These are phyloP conservation scores for Yamadazyma olivae DNA, from an alignment of 805 yeast genomes.

Conservation along the genomic window DNA sequence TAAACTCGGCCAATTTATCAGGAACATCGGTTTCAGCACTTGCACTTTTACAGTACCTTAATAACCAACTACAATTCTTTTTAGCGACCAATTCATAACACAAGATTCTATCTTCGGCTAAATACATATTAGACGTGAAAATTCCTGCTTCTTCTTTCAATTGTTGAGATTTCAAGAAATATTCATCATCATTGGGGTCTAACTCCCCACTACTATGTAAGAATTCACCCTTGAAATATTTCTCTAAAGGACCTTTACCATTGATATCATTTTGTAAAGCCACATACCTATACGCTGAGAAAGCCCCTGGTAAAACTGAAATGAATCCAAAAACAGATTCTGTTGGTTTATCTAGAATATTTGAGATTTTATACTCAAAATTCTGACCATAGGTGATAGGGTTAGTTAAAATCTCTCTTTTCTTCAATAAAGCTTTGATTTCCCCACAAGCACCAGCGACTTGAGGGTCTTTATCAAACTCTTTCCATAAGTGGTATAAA, in stretches of 20 bases:
- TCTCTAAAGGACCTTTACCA: conserved; percentile 59
- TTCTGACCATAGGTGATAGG: conserved; percentile 66
- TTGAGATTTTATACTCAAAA: conserved; percentile 65
- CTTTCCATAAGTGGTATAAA: conserved; percentile 59
- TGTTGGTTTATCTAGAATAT: conserved; percentile 63
- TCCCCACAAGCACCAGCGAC: conserved; percentile 77
- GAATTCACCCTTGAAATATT: conserved; percentile 65
- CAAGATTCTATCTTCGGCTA: conserved; percentile 67
- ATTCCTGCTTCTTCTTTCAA: conserved; percentile 47
- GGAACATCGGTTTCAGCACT: conserved; percentile 71
- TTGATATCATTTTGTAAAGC: conserved; percentile 56
- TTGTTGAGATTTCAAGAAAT: conserved; percentile 32
- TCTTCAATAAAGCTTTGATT: conserved; percentile 55
- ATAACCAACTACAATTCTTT: conserved; percentile 54
- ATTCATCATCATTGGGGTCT: conserved; percentile 55
- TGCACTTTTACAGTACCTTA: conserved; percentile 60
- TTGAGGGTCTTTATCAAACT: conserved; percentile 53
- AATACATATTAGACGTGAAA: conserved; percentile 65
- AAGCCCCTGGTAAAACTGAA: conserved; percentile 67
- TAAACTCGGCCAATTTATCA: conserved; percentile 57
- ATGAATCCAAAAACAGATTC: conserved; percentile 65
- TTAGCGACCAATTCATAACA: conserved; percentile 66
- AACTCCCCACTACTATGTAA: conserved; percentile 55
- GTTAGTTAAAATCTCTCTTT: conserved; percentile 47
- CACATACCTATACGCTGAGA: conserved; percentile 58